phyloP scores from a whole-genome alignment of 2,329 filamentous ascomycete species.

The Pseudonectria buxi region DNA sequence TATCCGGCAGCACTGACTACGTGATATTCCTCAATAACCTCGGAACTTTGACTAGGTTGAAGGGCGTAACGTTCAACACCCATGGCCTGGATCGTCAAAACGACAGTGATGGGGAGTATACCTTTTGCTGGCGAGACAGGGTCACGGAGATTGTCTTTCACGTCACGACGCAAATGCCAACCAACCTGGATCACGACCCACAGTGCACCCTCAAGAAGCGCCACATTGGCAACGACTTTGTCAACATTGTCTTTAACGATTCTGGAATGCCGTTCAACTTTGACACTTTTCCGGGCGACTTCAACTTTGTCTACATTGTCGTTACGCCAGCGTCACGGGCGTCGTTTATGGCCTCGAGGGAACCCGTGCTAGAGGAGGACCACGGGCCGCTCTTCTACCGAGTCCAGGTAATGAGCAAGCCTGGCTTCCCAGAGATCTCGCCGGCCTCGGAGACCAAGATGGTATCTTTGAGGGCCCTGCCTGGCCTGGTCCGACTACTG shows the following conservation, averaged over 20 bases:
- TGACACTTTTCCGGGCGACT: conserved; percentile 86
- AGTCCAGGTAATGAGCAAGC: conserved; percentile 81
- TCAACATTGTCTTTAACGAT: conserved; percentile 97
- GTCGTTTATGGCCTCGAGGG: conserved; percentile 62
- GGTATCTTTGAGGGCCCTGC: conserved; percentile 73
- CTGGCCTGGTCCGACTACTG: conserved; percentile 78
- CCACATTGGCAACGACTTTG: conserved; percentile 95
- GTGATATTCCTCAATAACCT: conserved; percentile 76
- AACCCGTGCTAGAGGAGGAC: conserved; percentile 29
- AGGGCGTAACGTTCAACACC: conserved; percentile 82
- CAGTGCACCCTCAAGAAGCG: conserved; percentile 79
- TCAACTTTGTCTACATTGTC: conserved; percentile 96
- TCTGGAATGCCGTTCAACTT: conserved; percentile 85
- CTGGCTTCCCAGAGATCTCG: conserved; percentile 86
- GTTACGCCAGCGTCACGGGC: conserved; percentile 80
- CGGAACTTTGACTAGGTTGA: conserved; percentile 73
- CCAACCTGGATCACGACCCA: conserved; percentile 67
- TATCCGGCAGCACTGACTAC: conserved; percentile 81
- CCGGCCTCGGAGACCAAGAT: conserved; percentile 86
- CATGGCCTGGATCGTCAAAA: conserved; percentile 78
- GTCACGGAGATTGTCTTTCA: conserved; percentile 96
- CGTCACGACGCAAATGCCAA: conserved; percentile 96
- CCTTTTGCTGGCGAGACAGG: conserved; percentile 89
- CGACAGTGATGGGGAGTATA: conserved; percentile 77
- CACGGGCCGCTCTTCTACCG: conserved; percentile 63